Base-by-base conservation (phyloP, 2,329 filamentous ascomycete species). In the Trichoderma sp. region DNA sequence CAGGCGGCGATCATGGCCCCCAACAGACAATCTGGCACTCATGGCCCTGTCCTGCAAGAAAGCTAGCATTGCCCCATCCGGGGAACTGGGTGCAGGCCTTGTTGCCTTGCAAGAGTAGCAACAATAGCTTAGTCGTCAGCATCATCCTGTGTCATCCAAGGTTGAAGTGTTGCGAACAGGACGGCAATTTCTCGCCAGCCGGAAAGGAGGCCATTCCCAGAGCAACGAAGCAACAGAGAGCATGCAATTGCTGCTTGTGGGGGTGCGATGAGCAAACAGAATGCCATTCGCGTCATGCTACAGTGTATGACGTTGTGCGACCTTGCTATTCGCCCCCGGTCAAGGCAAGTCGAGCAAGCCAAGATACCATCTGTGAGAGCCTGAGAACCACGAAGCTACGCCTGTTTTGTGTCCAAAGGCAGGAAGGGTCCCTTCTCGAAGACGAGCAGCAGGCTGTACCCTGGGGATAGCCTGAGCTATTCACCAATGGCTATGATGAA, bases 241-340 rank as follows among this genome's bases (percentile, higher is more conserved):
- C 39, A 21, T 39, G 44, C 34, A 50, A 45, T 7, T 19, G 24
- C 15, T 7, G 34, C 17, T 26, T 57, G 52, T 57, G 52, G 54
- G 39, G 54, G 34, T 59, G 52, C n/a, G 30, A 51, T 59, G 45
- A 21, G 15, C 44, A 19, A 48, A 30, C 10, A 48, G 19, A n/a
- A 47, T 65, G 34, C 34, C 51, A 61, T 65, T 21, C 50, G 62
- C 50, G 57, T 65, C 64, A 65, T 62, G 28, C 28, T 28, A n/a
- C 26, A 15, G 19, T 21, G 24, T 62, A 57, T 62, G 57, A 61
- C 57, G 64, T 61, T 62, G 63, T 26, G 51, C 30, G 48, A 48
- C 50, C 43, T 41, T 55, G 50, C 43, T 26, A 43, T 30, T 26
- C 28, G 47, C 34, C 55, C 30, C 47, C 24, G 41, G 41, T 43